Evolutionary conservation across 495 filamentous ascomycete genomes (phyloP).

Genomic region (Trichoderma reesei): DNA sequence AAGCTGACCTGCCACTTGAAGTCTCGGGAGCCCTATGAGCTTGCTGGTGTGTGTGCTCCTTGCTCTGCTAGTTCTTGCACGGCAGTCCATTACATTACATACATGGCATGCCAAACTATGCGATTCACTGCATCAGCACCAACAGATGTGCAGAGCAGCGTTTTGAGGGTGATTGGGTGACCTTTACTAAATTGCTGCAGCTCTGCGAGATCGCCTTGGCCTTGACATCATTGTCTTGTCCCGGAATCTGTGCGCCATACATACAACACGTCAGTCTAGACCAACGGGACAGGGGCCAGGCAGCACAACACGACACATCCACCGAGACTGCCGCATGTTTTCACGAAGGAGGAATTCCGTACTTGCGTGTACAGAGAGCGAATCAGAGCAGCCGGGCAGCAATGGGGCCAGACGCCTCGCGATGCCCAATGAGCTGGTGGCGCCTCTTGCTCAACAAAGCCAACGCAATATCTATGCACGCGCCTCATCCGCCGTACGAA

Average conservation of each 20-base stretch:
- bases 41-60: background rate
- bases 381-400: background rate
- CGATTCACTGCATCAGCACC: background rate
- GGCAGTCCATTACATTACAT: too few species aligned
- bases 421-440: background rate
- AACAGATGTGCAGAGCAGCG: background rate
- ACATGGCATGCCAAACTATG: background rate
- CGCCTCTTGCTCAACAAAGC: background rate
- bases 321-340: too few species aligned
- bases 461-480: background rate
- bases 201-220: slow-evolving; percentile 1
- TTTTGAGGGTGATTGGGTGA: background rate
- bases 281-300: background rate
- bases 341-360: background rate
- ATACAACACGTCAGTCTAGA: background rate
- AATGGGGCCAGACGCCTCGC: background rate
- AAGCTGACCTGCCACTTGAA: background rate
- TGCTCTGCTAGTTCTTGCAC: too few species aligned
- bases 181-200: background rate
- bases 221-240: background rate
- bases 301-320: background rate
- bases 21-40: background rate
- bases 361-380: background rate
- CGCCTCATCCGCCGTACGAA: background rate
- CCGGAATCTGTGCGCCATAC: background rate